phyloP scores from a whole-genome alignment of 768 basidiomycete species.

The Boletus subparvulus region DNA sequence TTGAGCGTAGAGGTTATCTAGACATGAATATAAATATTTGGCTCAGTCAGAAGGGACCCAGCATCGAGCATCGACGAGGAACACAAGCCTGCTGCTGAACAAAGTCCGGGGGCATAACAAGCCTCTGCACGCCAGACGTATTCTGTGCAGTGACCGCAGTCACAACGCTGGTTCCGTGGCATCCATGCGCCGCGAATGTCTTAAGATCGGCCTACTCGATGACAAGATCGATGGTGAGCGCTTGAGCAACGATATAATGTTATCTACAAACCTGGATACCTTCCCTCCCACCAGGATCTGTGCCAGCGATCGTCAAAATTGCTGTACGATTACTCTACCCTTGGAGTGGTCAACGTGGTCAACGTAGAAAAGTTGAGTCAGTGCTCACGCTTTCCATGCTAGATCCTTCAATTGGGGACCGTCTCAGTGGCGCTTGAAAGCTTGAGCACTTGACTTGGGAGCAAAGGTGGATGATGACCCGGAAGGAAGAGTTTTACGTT shows the following conservation, averaged over 20 bases:
- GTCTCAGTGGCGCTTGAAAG: not conserved
- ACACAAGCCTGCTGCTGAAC: not conserved
- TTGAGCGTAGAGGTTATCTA: slow-evolving; percentile 1
- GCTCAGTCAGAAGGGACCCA: not conserved
- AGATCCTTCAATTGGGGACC: not conserved
- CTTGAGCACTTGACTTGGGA: not conserved
- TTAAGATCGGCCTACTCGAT: not conserved
- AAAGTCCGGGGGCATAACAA: not conserved
- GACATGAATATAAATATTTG: not conserved
- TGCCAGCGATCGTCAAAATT: not conserved
- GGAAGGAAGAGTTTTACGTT: not conserved
- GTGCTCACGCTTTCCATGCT: not conserved
- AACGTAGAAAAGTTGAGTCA: not conserved
- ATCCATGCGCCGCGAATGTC: slow-evolving; percentile 3
- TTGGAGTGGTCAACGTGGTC: not conserved
- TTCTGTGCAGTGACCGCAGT: slow-evolving; percentile 4
- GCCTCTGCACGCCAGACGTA: not conserved
- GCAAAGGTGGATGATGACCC: too few relatives aligned
- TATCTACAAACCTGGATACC: not conserved
- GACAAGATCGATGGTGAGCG: not conserved
- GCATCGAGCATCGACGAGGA: not conserved
- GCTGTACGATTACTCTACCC: not conserved
- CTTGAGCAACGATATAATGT: too few relatives aligned
- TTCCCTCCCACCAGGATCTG: slow-evolving; percentile 1
- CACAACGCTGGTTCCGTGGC: slow-evolving; percentile 7